A percentile compares a stretch with the other conserved stretches of the same genome.
phyloP scores from a whole-genome alignment of 495 filamentous ascomycete genomes.

The Friedmanniomyces simplex region DNA sequence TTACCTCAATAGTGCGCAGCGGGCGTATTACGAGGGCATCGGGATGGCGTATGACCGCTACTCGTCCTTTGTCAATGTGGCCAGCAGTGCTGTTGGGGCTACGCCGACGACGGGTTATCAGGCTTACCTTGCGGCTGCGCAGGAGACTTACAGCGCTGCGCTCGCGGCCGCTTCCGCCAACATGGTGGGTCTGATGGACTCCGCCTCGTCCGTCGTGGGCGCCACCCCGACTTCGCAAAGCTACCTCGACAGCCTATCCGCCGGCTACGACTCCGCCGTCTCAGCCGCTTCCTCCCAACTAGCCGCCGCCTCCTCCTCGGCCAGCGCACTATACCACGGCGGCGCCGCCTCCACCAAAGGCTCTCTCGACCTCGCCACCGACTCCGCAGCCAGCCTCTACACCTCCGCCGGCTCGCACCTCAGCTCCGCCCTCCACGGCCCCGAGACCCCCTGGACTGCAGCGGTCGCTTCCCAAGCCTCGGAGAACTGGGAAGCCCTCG shows the following conservation, averaged over 20 bases:
- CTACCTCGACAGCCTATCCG: conserved; percentile 37
- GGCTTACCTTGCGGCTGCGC: conserved; percentile 35
- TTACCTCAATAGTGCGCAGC: conserved; percentile 49
- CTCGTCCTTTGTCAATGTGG: conserved; percentile 58
- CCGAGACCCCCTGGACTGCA: conserved; percentile 37
- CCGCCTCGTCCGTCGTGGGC: conserved; percentile 19
- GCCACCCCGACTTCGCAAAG: conserved; percentile 22
- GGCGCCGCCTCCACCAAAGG: conserved; percentile 33
- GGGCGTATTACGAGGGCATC: conserved; percentile 67
- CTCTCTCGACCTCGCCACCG: conserved; percentile 33
- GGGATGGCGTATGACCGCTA: conserved; percentile 70
- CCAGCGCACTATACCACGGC: conserved; percentile 31
- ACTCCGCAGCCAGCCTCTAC: conserved; percentile 21
- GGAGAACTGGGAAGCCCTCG: conserved; percentile 55
- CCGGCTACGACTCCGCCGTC: conserved; percentile 39
- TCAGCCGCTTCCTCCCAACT: conserved; percentile 39
- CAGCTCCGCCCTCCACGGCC: conserved; percentile 35
- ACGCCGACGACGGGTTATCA: conserved; percentile 38
- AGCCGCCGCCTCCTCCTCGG: conserved; percentile 20
- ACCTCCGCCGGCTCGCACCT: conserved; percentile 31
- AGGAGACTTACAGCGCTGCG: conserved; percentile 37
- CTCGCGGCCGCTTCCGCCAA: conserved; percentile 41
- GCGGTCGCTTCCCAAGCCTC: conserved; percentile 42
- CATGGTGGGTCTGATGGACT: conserved; percentile 35
- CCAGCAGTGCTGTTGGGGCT: conserved; percentile 44